Conservation (phyloP, 2,329 filamentous ascomycete genomes). For the Arthrobotrys entomopaga region DNA sequence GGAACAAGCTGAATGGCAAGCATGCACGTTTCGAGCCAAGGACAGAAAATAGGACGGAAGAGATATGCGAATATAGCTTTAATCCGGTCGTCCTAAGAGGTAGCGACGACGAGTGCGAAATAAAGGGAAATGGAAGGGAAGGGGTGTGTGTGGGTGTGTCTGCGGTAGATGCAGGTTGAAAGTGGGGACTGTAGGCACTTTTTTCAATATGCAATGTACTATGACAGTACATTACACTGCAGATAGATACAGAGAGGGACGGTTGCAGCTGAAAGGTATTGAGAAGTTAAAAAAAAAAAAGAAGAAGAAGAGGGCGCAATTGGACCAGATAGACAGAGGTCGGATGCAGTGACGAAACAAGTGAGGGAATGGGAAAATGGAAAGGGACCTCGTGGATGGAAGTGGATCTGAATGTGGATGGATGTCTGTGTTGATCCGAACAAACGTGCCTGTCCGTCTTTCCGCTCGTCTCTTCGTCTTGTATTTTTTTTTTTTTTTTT, state of each 20-base stretch:
- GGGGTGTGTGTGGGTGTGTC: background rate
- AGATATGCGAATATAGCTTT: slow-evolving; percentile 24
- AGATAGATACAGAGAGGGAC: background rate
- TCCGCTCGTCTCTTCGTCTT: too few relatives aligned
- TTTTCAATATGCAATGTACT: background rate
- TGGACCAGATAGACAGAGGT: background rate
- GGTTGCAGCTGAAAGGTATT: slow-evolving; percentile 12
- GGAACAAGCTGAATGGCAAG: background rate
- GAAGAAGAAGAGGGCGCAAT: slow-evolving; percentile 2
- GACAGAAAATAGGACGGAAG: slow-evolving; percentile 1
- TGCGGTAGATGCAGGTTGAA: slow-evolving; percentile 20
- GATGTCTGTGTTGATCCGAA: background rate
- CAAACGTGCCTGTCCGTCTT: slow-evolving; percentile 4
- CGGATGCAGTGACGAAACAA: slow-evolving; percentile 13
- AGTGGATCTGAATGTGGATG: background rate
- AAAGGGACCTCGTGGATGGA: too few relatives aligned
- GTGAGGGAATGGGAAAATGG: background rate
- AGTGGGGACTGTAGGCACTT: slow-evolving; percentile 9
- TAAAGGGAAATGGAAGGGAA: background rate
- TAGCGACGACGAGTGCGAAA: too few relatives aligned
- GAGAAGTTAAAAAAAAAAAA: slow-evolving; percentile 14
- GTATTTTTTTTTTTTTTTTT: too few relatives aligned
- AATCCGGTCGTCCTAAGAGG: background rate
- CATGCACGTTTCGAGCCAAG: background rate
- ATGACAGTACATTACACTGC: slow-evolving; percentile 1